Evolutionary conservation across 495 filamentous ascomycete genomes (phyloP), one percentile per base, ranked within the genome.

Genomic region (Xylaria sp.): DNA sequence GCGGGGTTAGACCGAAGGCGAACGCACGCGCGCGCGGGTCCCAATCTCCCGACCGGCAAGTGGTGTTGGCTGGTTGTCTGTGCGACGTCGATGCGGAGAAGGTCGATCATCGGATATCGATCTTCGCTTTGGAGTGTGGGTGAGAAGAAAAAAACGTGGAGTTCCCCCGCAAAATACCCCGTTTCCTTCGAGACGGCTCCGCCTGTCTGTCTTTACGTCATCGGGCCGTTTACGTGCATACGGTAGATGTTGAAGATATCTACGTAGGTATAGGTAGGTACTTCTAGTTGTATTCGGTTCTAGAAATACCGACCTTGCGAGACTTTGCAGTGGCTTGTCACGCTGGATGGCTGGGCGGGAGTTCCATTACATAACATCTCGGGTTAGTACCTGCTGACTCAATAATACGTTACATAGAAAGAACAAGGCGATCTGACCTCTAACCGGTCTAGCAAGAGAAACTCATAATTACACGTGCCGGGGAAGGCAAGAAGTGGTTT

Each of bases 141-240:
- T 15, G 44, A 2, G 5, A 2, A 14, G 4, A 15, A 6, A n/a
- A 46, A n/a, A 35, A 35, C 55, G 33, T n/a, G 57, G 57, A 59
- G 57, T n/a, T 59, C 33, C 57, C 53, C 57, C 57, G 57, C 57
- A 59, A 8, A 55, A 53, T 17, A 17, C 26, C 24, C 52, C 21
- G 9, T 9, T n/a, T n/a, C n/a, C 24, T 29, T 26, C 5, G 2
- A 40, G 31, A 59, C 57, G 21, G 37, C 19, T 40, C 57, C 19
- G 29, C 33, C 33, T n/a, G n/a, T n/a, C n/a, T n/a, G n/a, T n/a
- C n/a, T n/a, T n/a, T 59, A 59, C 57, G 57, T 59, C 57, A 59
- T 59, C 33, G 9, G 29, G 57, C 33, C 11, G 33, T 4, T 0
- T 5, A 40, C 37, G 31, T 21, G 37, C 37, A 59, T 37, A 37